These are phyloP conservation scores for Mayamaea pseudoterrestris DNA, from an alignment of 108 stramenopile genomes.

Conservation along the genomic window DNA sequence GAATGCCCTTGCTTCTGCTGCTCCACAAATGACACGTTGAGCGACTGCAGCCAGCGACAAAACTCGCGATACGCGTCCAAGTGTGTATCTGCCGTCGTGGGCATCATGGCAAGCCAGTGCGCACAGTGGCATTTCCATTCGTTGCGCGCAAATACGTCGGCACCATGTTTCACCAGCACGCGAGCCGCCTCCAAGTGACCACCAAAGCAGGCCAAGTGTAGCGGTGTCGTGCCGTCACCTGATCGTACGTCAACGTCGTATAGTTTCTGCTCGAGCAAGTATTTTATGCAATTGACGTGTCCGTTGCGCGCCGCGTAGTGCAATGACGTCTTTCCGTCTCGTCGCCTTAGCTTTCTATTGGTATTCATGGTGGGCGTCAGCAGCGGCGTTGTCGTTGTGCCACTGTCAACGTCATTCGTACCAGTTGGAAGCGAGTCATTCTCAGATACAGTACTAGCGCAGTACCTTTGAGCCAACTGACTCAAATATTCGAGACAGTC, in stretches of 20 bases:
- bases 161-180: slow-evolving; percentile 27
- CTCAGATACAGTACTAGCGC: too few species aligned
- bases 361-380: slow-evolving; percentile 21
- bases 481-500: slow-evolving; percentile 26
- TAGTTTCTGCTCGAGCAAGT: slow-evolving; percentile 12
- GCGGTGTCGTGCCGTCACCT: slow-evolving; percentile 76
- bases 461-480: too few species aligned
- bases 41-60: slow-evolving; percentile 33
- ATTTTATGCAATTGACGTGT: slow-evolving; percentile 31
- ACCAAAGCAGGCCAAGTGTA: slow-evolving; percentile 77
- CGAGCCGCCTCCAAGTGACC: slow-evolving; percentile 43
- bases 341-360: slow-evolving; percentile 50
- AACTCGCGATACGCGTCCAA: slow-evolving; percentile 20
- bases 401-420: too few species aligned
- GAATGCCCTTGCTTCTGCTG: slow-evolving; percentile 68
- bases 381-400: too few species aligned
- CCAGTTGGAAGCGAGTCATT: too few species aligned
- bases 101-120: slow-evolving; percentile 77
- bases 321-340: slow-evolving; percentile 79
- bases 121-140: slow-evolving; percentile 57
- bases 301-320: slow-evolving; percentile 83
- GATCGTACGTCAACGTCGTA: slow-evolving; percentile 1
- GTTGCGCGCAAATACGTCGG: slow-evolving; percentile 21
- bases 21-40: slow-evolving; percentile 27
- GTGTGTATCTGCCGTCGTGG: too few species aligned